A percentile compares a stretch with the other conserved stretches of the same genome.
phyloP scores from a whole-genome alignment of 495 filamentous ascomycete species.

The Glarea lozoyensis region DNA sequence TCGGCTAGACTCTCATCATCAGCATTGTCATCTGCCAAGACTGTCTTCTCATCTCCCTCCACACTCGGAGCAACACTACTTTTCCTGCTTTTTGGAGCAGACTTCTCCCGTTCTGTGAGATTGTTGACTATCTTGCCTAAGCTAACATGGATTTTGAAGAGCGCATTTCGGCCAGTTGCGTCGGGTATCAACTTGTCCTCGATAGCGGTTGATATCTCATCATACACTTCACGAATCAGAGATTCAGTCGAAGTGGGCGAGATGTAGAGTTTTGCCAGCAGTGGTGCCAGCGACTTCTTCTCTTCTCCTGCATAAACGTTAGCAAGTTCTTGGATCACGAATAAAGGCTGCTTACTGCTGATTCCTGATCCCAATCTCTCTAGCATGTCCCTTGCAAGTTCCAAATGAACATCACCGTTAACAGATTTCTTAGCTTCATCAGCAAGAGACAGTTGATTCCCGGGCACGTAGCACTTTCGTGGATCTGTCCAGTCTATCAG shows the following conservation, averaged over 20 bases:
- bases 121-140: slow-evolving; percentile 52
- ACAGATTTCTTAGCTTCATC: slow-evolving; percentile 50
- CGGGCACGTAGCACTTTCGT: slow-evolving; percentile 68
- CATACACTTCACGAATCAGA: slow-evolving; percentile 40
- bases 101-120: slow-evolving; percentile 29
- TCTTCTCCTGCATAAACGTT: slow-evolving; percentile 58
- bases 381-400: slow-evolving; percentile 54
- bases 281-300: slow-evolving; percentile 66
- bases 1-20: not conserved
- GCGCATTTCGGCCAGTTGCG: slow-evolving; percentile 61
- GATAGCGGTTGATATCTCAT: slow-evolving; percentile 55
- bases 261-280: slow-evolving; percentile 79
- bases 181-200: slow-evolving; percentile 61
- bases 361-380: slow-evolving; percentile 43
- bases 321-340: slow-evolving; percentile 23
- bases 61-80: slow-evolving; percentile 10
- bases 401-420: slow-evolving; percentile 58
- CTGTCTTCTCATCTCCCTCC: not conserved
- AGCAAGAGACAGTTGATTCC: slow-evolving; percentile 38
- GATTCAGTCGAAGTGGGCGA: slow-evolving; percentile 45
- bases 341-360: slow-evolving; percentile 45
- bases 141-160: slow-evolving; percentile 69
- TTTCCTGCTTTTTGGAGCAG: slow-evolving; percentile 18
- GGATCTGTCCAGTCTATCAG: slow-evolving; percentile 95
- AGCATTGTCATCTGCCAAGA: not conserved